These are phyloP conservation scores for Arabidopsis suecica DNA, from an alignment of 345 rosid species.

Conservation along the genomic window DNA sequence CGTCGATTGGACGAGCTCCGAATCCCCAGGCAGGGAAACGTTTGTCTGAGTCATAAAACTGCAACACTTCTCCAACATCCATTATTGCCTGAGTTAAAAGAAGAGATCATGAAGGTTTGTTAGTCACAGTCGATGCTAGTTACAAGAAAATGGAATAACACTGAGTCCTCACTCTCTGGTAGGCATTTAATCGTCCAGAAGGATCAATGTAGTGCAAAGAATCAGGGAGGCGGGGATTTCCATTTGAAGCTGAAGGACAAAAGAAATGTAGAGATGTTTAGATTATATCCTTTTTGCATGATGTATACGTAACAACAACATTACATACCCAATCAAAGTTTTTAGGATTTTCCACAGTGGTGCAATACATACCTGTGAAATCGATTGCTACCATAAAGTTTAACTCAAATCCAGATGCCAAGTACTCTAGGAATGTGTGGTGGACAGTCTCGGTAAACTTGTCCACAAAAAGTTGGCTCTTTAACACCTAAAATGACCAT, in stretches of 20 bases:
- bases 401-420: constrained; percentile 82
- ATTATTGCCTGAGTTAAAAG: constrained; percentile 64
- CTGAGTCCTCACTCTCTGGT: constrained; percentile 62
- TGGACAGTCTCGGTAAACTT: constrained; percentile 71
- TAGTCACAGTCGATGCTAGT: constrained; percentile 24
- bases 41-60: constrained; percentile 84
- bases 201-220: constrained; percentile 83
- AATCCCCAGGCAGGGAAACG: constrained; percentile 98
- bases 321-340: neutral
- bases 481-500: constrained; percentile 52
- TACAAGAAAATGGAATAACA: constrained; percentile 2
- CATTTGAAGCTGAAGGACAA: constrained; percentile 81
- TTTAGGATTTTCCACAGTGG: constrained; percentile 7
- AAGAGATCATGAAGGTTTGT: constrained; percentile 1
- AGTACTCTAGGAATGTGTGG: constrained; percentile 83
- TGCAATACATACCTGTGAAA: constrained; percentile 74
- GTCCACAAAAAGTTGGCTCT: constrained; percentile 80
- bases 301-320: neutral
- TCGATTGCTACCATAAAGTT: constrained; percentile 97
- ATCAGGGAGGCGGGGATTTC: constrained; percentile 89
- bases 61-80: constrained; percentile 89
- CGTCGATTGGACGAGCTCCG: constrained; percentile 96
- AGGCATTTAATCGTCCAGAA: constrained; percentile 68
- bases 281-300: constrained; percentile 20
- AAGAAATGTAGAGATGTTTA: neutral